phyloP scores from a whole-genome alignment of 2,329 filamentous ascomycete genomes.

The Botryosphaeria dothidea region DNA sequence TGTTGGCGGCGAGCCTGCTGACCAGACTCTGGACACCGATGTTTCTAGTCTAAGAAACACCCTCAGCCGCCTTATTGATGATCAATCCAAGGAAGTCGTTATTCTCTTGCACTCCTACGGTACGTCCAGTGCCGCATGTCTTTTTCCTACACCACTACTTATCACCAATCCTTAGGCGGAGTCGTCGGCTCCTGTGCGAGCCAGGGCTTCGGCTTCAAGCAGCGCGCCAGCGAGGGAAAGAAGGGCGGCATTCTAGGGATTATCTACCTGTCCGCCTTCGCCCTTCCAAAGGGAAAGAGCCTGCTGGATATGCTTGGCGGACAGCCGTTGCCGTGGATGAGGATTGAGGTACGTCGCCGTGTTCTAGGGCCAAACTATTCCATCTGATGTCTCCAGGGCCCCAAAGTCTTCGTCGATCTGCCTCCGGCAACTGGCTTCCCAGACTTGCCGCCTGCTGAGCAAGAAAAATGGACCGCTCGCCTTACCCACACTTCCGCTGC shows the following conservation, averaged over 20 bases:
- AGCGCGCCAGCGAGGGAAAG: constrained; percentile 1
- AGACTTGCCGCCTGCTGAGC: constrained; percentile 3
- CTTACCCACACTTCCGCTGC: constrained; percentile 7
- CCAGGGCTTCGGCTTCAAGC: constrained; percentile 7
- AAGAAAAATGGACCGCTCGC: constrained; percentile 8
- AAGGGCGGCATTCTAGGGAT: constrained; percentile 10
- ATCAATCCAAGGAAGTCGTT: constrained; percentile 8
- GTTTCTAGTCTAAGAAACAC: background rate
- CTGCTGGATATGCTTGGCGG: constrained; percentile 15
- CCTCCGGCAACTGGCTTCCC: background rate
- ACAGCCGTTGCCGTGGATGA: constrained; percentile 12
- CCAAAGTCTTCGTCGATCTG: background rate
- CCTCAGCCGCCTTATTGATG: background rate
- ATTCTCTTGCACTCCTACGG: constrained; percentile 15
- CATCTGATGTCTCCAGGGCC: background rate
- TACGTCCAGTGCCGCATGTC: background rate
- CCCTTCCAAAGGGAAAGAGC: constrained; percentile 12
- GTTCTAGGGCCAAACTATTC: background rate
- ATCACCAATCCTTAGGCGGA: background rate
- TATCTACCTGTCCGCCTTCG: constrained; percentile 13
- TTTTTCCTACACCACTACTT: background rate
- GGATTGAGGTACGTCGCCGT: background rate
- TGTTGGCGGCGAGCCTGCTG: background rate
- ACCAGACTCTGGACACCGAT: constrained; percentile 11
- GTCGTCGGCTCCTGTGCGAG: constrained; percentile 16